Base-by-base conservation (phyloP, 1,284 basidiomycete genomes). In the Trichosporon faecale region DNA sequence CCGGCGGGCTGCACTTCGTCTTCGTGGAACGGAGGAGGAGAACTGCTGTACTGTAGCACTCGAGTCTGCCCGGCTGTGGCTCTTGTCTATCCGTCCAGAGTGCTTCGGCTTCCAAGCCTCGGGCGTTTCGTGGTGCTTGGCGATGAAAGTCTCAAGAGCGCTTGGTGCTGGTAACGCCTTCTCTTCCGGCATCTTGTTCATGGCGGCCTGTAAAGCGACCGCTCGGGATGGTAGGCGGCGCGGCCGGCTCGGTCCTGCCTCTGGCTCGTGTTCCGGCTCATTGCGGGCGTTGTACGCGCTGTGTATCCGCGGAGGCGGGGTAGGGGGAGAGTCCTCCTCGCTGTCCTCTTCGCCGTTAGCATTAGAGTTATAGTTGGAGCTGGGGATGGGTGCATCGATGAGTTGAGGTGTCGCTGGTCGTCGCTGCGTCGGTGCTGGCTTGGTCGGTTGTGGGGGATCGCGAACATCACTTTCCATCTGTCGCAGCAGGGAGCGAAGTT, bases 241-340 rank as follows among this genome's bases (percentile, higher is more conserved):
- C 1, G 72, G 60, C 2, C 21, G 65, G 57, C 16, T 63, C 61
- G 21, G 68, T 49, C 52, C 57, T 18, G 12, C 61, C 29, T 21
- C 44, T 2, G 27, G 21, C 18, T 27, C 29, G 31, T 8, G 12
- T 21, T 46, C 40, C 16, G 40, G 35, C 64, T 67, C 27, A 21
- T 35, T 3, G 52, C 66, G 23, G 52, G 63, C 7, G 55, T 52
- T 7, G 63, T 82, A 80, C 0, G 79, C 75, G 66, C 79, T 81
- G 21, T 67, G 68, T 35, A 81, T 73, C 31, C 81, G 68, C 33
- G 76, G 72, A 1, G 81, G 81, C 1, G 81, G 81, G 14, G 77
- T 77, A 6, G 81, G 80, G 12, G 80, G 81, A 23, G 44, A 55
- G 8, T 25, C 63, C 33, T 33, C 64, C 18, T 44, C 40, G 44